phyloP scores from a whole-genome alignment of 139 green algal species.

The Chlamydomonas sp. region DNA sequence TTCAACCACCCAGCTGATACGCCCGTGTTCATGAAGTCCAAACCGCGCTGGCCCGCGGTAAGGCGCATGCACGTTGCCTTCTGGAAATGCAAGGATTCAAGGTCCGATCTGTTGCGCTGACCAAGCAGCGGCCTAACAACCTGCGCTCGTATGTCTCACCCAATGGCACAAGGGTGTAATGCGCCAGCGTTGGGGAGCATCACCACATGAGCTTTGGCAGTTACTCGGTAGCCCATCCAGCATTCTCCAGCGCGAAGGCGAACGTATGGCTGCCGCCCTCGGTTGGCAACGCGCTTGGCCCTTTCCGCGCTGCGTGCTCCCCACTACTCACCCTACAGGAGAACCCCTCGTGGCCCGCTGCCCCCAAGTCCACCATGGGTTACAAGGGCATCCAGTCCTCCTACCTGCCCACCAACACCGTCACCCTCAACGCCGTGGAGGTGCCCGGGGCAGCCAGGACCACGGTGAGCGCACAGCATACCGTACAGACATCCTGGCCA shows the following conservation, averaged over 20 bases:
- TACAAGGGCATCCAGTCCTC: constrained; percentile 71
- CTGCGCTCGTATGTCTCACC: too few species aligned
- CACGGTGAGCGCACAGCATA: background rate
- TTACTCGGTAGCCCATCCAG: too few species aligned
- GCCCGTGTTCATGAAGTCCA: constrained; percentile 15
- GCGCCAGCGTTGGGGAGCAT: too few species aligned
- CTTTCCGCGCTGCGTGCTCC: too few species aligned
- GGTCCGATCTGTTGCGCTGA: too few species aligned
- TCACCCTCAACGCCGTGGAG: constrained; percentile 57
- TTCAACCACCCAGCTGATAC: constrained; percentile 21
- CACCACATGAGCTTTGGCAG: too few species aligned
- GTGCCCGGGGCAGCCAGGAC: background rate
- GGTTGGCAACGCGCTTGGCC: too few species aligned
- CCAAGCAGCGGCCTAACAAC: too few species aligned
- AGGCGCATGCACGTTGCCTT: background rate
- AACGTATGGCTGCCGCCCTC: too few species aligned
- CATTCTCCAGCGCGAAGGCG: too few species aligned
- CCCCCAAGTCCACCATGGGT: constrained; percentile 34
- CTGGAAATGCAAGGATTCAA: constrained; percentile 14
- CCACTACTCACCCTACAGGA: background rate
- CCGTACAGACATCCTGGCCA: too few species aligned
- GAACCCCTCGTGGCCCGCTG: constrained; percentile 24
- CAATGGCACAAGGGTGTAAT: too few species aligned
- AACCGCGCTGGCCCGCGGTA: constrained; percentile 39
- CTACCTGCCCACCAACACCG: constrained; percentile 66